Base-by-base conservation (phyloP, 179 eudicot species). In the Pouteria campechiana region DNA sequence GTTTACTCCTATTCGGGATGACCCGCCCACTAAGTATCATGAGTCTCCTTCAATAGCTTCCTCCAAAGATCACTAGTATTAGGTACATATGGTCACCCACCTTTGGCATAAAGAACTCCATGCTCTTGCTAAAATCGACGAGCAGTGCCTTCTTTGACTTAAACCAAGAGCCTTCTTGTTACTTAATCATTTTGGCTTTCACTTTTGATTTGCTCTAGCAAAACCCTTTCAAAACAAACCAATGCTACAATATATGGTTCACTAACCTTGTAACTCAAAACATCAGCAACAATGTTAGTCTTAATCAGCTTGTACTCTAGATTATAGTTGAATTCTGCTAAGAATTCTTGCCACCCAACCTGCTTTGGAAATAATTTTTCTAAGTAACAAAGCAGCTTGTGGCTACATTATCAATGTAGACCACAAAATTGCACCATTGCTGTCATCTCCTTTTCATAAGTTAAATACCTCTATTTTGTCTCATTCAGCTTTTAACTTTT, bases 361-460 rank as follows among this genome's bases (percentile, higher is more conserved):
- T n/a, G n/a, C n/a, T n/a, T n/a, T n/a, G n/a, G n/a, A n/a, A n/a
- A n/a, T n/a, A n/a, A n/a, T n/a, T n/a, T n/a, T n/a, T n/a, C n/a
- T n/a, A n/a, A n/a, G n/a, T n/a, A n/a, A n/a, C n/a, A n/a, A n/a
- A n/a, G n/a, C n/a, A n/a, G n/a, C 13, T 14, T 12, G 11, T 10
- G 35, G 40, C 32, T 11, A 43, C 47, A 43, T 43, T 43, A 10
- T 43, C 47, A 2, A 17, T 43, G 6, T 11, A 13, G 4, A 43
- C 23, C 29, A 43, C 47, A 23, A 43, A 43, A n/a, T n/a, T n/a
- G n/a, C n/a, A n/a, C n/a, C n/a, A n/a, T n/a, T n/a, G n/a, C n/a
- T n/a, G n/a, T n/a, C n/a, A n/a, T n/a, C n/a, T n/a, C n/a, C n/a
- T n/a, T n/a, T n/a, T n/a, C n/a, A n/a, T n/a, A n/a, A n/a, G n/a